These are phyloP conservation scores for Trichoderma sp. DNA, from an alignment of 2,329 filamentous ascomycete genomes.

Conservation along the genomic window DNA sequence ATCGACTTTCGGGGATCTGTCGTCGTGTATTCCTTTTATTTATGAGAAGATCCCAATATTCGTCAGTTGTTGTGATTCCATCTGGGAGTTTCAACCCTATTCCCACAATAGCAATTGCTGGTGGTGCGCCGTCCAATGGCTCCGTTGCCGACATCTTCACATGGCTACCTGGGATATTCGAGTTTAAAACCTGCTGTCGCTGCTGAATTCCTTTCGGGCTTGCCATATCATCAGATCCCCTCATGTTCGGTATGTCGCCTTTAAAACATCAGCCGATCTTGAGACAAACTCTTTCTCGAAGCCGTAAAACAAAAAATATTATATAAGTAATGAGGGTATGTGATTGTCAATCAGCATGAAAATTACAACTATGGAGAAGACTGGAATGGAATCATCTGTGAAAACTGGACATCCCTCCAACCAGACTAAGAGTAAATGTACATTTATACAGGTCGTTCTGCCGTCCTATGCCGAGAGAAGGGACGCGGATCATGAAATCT, in stretches of 20 bases:
- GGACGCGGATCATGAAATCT: not conserved
- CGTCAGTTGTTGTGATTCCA: conserved; percentile 28
- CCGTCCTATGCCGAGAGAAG: not conserved
- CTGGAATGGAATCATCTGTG: not conserved
- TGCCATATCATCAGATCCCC: not conserved
- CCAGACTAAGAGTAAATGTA: not conserved
- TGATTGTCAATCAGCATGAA: not conserved
- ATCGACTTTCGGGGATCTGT: conserved; percentile 32
- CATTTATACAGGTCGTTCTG: not conserved
- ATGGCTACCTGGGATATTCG: not conserved
- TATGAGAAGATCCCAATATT: conserved; percentile 37
- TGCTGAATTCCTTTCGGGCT: not conserved
- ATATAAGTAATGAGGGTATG: not conserved
- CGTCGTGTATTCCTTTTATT: conserved; percentile 26
- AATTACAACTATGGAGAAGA: not conserved
- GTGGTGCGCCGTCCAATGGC: not conserved
- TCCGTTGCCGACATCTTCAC: not conserved
- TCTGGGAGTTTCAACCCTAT: conserved; percentile 38
- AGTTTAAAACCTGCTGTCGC: not conserved
- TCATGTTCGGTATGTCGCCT: not conserved
- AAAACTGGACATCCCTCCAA: not conserved
- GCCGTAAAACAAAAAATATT: not conserved
- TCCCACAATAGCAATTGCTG: conserved; percentile 38
- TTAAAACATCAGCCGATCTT: no score
- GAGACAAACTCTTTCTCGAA: not conserved